Conservation (phyloP, 305 asterid genomes). For the Striga hermonthica region DNA sequence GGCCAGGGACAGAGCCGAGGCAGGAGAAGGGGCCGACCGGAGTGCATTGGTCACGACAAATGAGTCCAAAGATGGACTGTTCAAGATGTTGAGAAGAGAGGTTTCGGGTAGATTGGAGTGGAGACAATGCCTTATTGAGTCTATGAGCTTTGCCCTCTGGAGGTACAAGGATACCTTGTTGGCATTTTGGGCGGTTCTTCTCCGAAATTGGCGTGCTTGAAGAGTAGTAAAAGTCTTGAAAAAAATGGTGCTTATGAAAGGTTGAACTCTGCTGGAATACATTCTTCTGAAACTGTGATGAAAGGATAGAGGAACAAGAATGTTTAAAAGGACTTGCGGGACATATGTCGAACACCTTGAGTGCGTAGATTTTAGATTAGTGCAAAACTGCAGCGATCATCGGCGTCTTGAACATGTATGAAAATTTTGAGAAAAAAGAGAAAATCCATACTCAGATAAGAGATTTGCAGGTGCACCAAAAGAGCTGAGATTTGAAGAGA, state of each 20-base stretch:
- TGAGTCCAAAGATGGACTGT: conserved; percentile 58
- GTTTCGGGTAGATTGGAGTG: conserved; percentile 54
- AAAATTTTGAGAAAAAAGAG: too few relatives aligned
- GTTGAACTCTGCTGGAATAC: conserved; percentile 36
- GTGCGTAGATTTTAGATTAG: conserved; percentile 20
- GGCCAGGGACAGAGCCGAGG: conserved; percentile 60
- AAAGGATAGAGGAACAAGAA: neutral
- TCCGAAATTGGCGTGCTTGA: conserved; percentile 44
- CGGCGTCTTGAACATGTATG: too few relatives aligned
- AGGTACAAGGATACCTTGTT: conserved; percentile 69
- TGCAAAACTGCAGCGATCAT: neutral
- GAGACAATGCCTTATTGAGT: conserved; percentile 68
- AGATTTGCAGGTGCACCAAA: too few relatives aligned
- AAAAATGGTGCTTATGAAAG: conserved; percentile 27
- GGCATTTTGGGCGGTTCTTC: conserved; percentile 35
- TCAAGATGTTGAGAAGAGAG: conserved; percentile 49
- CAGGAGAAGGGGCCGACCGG: conserved; percentile 73
- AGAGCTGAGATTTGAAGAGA: too few relatives aligned
- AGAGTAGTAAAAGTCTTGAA: conserved; percentile 34
- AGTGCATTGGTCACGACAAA: conserved; percentile 82
- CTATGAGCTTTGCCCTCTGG: conserved; percentile 76
- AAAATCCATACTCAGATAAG: too few relatives aligned
- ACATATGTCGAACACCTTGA: conserved; percentile 33
- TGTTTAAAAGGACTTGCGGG: too few relatives aligned
- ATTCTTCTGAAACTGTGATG: conserved; percentile 27